A percentile compares a stretch with the other conserved stretches of the same genome.
Conservation (phyloP, 1,139 yeast species). For the Suhomyces wounanorum region DNA sequence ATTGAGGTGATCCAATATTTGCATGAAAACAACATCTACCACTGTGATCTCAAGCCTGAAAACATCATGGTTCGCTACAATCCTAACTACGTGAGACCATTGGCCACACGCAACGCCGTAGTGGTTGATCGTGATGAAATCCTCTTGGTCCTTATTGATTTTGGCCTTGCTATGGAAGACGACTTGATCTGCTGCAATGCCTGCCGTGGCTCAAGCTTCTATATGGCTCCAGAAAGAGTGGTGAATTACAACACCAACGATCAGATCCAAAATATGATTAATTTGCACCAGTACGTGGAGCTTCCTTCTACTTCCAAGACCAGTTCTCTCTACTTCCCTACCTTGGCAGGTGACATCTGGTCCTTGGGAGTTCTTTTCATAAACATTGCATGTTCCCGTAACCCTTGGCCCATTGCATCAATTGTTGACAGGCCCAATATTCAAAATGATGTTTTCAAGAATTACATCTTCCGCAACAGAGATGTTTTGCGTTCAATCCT, state of each 20-base stretch:
- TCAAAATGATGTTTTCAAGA: slow-evolving; percentile 55
- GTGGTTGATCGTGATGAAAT: slow-evolving; percentile 55
- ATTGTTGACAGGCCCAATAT: slow-evolving; percentile 50
- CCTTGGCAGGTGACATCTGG: slow-evolving; percentile 85
- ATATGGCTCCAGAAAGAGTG: slow-evolving; percentile 91
- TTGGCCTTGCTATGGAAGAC: slow-evolving; percentile 75
- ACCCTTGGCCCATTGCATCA: slow-evolving; percentile 89
- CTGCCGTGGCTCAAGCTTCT: slow-evolving; percentile 85
- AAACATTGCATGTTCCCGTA: slow-evolving; percentile 79
- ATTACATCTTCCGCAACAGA: slow-evolving; percentile 36
- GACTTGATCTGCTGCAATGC: slow-evolving; percentile 64
- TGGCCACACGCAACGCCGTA: not conserved
- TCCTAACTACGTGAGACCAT: slow-evolving; percentile 26
- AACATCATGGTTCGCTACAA: slow-evolving; percentile 62
- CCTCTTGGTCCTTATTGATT: slow-evolving; percentile 71
- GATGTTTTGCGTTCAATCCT: slow-evolving; percentile 47
- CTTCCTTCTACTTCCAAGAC: slow-evolving; percentile 19
- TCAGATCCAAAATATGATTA: slow-evolving; percentile 30
- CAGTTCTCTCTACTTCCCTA: slow-evolving; percentile 51
- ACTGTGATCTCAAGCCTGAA: slow-evolving; percentile 92
- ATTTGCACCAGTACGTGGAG: slow-evolving; percentile 27
- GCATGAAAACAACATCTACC: slow-evolving; percentile 66
- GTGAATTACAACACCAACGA: slow-evolving; percentile 45
- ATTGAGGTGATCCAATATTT: slow-evolving; percentile 73
- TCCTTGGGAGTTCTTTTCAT: slow-evolving; percentile 80